A percentile compares a stretch with the other conserved stretches of the same genome.
These are phyloP conservation scores for Yamadazyma spencermartinsiae DNA, from an alignment of 1,139 yeast genomes.

Conservation along the genomic window DNA sequence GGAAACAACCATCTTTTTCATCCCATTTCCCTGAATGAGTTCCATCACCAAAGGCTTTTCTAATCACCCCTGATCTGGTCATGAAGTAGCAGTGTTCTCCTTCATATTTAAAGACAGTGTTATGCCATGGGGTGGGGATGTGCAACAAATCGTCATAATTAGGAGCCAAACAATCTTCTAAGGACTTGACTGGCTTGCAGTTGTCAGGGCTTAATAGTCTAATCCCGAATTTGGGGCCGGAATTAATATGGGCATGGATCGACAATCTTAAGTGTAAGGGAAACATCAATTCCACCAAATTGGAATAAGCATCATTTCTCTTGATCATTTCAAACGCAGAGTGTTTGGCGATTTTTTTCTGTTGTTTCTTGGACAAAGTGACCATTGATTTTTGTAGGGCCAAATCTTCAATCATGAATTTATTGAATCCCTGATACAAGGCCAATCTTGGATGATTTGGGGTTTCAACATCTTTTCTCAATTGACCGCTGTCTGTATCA, in stretches of 20 bases:
- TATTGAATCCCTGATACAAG: slow-evolving; percentile 57
- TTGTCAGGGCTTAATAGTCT: slow-evolving; percentile 44
- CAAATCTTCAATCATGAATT: slow-evolving; percentile 61
- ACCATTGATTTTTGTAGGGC: slow-evolving; percentile 38
- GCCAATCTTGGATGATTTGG: slow-evolving; percentile 51
- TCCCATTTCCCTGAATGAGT: slow-evolving; percentile 15
- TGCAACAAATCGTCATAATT: slow-evolving; percentile 49
- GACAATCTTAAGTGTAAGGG: slow-evolving; percentile 61
- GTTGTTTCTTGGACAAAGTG: slow-evolving; percentile 44
- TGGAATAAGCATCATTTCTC: slow-evolving; percentile 64
- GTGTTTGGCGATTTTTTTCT: slow-evolving; percentile 50
- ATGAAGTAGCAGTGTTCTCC: slow-evolving; percentile 25
- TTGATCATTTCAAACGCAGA: slow-evolving; percentile 66
- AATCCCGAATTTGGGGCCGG: slow-evolving; percentile 61
- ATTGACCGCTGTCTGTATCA: slow-evolving; percentile 41
- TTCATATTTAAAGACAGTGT: slow-evolving; percentile 48
- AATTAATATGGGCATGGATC: slow-evolving; percentile 59
- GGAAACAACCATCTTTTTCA: slow-evolving; percentile 9
- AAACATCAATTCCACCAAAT: slow-evolving; percentile 57
- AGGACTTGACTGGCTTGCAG: slow-evolving; percentile 37
- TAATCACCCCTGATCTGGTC: slow-evolving; percentile 28
- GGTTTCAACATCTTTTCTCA: slow-evolving; percentile 35
- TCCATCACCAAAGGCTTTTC: slow-evolving; percentile 24
- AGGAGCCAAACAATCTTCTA: slow-evolving; percentile 30
- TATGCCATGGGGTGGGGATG: slow-evolving; percentile 71